These are phyloP conservation scores for Triticum monococcum DNA, from an alignment of 176 grass and related monocot genomes.

Conservation along the genomic window DNA sequence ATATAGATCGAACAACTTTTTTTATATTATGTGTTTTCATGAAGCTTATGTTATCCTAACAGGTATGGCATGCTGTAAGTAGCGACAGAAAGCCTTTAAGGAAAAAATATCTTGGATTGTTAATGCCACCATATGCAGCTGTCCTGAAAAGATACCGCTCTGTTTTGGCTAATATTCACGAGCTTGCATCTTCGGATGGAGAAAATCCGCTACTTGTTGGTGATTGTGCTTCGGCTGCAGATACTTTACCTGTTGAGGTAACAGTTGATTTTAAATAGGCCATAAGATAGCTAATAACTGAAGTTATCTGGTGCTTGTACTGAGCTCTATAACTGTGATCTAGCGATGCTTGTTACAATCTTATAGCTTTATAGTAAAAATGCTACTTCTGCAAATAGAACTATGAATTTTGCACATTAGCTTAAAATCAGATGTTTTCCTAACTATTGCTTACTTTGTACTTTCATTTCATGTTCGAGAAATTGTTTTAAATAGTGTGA, in stretches of 20 bases:
- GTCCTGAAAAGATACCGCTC: slow-evolving; percentile 80
- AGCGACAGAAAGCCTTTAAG: slow-evolving; percentile 77
- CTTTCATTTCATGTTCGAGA: slow-evolving; percentile 10
- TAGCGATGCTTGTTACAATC: slow-evolving; percentile 7
- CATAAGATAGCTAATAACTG: slow-evolving; percentile 10
- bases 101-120: slow-evolving; percentile 82
- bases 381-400: slow-evolving; percentile 17
- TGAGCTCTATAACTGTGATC: slow-evolving; percentile 16
- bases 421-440: slow-evolving; percentile 16
- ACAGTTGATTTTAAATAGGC: slow-evolving; percentile 28
- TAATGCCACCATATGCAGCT: slow-evolving; percentile 82
- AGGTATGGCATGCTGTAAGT: slow-evolving; percentile 92
- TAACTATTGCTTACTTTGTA: slow-evolving; percentile 21
- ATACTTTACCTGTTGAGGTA: slow-evolving; percentile 77
- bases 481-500: neutral
- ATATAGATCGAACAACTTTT: slow-evolving; percentile 22
- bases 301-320: neutral
- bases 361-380: slow-evolving; percentile 13
- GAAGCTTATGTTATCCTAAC: slow-evolving; percentile 41
- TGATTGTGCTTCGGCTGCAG: slow-evolving; percentile 73
- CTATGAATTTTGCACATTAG: slow-evolving; percentile 12
- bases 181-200: slow-evolving; percentile 76
- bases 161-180: slow-evolving; percentile 80
- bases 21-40: slow-evolving; percentile 29
- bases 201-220: slow-evolving; percentile 80